A percentile compares a stretch with the other conserved stretches of the same genome.
phyloP scores from a whole-genome alignment of 1,284 basidiomycete genomes.

The Puccinia novopanici region DNA sequence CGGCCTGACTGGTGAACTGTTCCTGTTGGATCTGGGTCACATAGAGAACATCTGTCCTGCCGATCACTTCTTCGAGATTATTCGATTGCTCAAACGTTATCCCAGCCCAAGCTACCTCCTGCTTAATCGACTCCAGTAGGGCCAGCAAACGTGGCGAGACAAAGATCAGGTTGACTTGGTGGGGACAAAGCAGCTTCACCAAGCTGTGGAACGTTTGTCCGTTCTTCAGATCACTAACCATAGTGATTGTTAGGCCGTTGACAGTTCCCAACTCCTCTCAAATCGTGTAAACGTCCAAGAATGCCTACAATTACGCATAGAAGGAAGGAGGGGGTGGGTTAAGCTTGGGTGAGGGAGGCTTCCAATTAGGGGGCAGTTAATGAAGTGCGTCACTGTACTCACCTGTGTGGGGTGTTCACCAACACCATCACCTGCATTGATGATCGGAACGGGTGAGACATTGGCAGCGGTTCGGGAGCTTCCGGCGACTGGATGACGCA shows the following conservation, averaged over 20 bases:
- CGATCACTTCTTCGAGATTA: too few relatives aligned
- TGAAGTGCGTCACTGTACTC: not conserved
- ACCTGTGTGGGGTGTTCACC: constrained; percentile 94
- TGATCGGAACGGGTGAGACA: constrained; percentile 88
- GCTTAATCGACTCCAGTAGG: constrained; percentile 86
- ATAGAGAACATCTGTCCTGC: too few relatives aligned
- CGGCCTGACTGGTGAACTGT: constrained; percentile 77
- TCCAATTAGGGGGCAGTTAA: not conserved
- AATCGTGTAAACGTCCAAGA: constrained; percentile 94
- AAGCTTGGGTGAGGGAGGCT: not conserved
- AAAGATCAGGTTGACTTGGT: constrained; percentile 87
- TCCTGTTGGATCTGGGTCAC: too few relatives aligned
- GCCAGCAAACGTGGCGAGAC: constrained; percentile 85
- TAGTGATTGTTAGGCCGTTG: constrained; percentile 89
- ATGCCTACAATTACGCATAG: constrained; percentile 63
- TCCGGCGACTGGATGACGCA: constrained; percentile 91
- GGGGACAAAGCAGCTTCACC: too few relatives aligned
- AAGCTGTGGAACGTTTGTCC: constrained; percentile 94
- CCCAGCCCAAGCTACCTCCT: constrained; percentile 82
- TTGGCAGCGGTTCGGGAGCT: constrained; percentile 88
- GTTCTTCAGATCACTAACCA: constrained; percentile 93
- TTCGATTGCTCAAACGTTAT: too few relatives aligned
- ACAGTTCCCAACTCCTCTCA: constrained; percentile 97
- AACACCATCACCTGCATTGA: constrained; percentile 95
- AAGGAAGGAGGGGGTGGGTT: not conserved